phyloP scores from a whole-genome alignment of 1,284 basidiomycete species.

The Pascua guehoae region DNA sequence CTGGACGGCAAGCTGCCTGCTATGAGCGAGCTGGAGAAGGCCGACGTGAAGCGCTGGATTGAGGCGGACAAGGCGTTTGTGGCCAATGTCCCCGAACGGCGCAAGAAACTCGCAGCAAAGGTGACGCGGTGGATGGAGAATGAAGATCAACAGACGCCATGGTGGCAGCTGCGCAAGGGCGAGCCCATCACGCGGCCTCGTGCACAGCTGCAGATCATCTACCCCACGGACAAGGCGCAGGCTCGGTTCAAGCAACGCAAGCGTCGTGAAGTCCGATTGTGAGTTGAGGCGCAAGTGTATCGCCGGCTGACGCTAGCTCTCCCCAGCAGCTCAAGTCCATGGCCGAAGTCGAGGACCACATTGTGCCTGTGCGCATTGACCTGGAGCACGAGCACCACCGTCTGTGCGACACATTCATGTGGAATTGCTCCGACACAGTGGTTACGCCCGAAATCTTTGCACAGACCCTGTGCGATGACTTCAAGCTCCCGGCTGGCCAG shows the following conservation, averaged over 20 bases:
- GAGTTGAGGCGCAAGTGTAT: conserved; percentile 45
- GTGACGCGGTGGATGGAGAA: conserved; percentile 46
- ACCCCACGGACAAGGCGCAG: conserved; percentile 54
- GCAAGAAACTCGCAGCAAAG: conserved; percentile 34
- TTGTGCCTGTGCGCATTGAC: conserved; percentile 91
- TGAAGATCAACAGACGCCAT: conserved; percentile 52
- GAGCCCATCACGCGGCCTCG: conserved; percentile 26
- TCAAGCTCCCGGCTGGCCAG: conserved; percentile 63
- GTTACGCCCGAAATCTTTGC: conserved; percentile 88
- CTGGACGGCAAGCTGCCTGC: conserved; percentile 56
- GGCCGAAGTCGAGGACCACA: conserved; percentile 49
- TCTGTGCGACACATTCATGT: conserved; percentile 93
- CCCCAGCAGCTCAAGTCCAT: conserved; percentile 46
- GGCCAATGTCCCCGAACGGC: conserved; percentile 38
- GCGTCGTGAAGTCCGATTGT: conserved; percentile 62
- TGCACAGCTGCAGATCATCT: conserved; percentile 64
- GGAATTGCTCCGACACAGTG: conserved; percentile 91
- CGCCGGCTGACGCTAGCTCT: conserved; percentile 18
- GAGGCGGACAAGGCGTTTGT: conserved; percentile 54
- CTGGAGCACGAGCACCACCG: conserved; percentile 86
- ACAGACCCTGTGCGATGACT: conserved; percentile 86
- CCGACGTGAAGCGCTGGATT: conserved; percentile 57
- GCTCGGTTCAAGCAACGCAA: conserved; percentile 53
- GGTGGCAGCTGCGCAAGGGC: conserved; percentile 41
- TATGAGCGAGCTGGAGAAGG: conserved; percentile 55